Percentiles rank a stretch among this genome's conserved stretches.
Evolutionary conservation across 345 rosid genomes (phyloP).

Genomic region (Syzygium oleosum): DNA sequence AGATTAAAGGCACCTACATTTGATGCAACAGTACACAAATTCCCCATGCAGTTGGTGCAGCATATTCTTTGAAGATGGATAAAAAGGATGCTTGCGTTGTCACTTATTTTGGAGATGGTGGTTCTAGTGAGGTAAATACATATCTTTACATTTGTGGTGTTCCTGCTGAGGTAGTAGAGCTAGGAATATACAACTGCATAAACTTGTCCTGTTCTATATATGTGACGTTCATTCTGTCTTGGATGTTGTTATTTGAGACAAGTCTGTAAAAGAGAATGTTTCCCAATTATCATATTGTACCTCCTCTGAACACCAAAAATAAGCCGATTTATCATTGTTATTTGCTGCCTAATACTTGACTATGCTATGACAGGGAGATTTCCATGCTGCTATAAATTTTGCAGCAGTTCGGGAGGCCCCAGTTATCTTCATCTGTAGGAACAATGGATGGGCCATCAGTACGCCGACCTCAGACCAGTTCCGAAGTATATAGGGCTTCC

Average conservation of each 20-base stretch:
- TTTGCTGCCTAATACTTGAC: slow-evolving; percentile 4
- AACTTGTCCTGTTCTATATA: neutral
- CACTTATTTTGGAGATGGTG: slow-evolving; percentile 76
- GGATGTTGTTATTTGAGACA: neutral
- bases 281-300: neutral
- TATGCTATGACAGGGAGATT: slow-evolving; percentile 52
- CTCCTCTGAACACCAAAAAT: neutral
- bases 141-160: neutral
- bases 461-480: slow-evolving; percentile 77
- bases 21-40: slow-evolving; percentile 49
- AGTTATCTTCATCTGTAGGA: slow-evolving; percentile 72
- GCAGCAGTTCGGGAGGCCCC: slow-evolving; percentile 80
- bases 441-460: slow-evolving; percentile 94
- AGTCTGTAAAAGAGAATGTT: neutral
- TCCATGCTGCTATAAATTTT: slow-evolving; percentile 70
- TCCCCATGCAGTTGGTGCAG: slow-evolving; percentile 86
- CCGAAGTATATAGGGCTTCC: slow-evolving; percentile 39
- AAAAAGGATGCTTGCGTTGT: slow-evolving; percentile 60
- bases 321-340: neutral
- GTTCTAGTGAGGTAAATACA: slow-evolving; percentile 60
- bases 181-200: neutral
- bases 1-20: neutral
- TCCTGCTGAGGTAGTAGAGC: neutral
- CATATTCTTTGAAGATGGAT: slow-evolving; percentile 88
- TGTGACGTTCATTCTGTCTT: neutral